Evolutionary conservation across 2,329 filamentous ascomycete species (phyloP).

Genomic region (Alternaria sp.): DNA sequence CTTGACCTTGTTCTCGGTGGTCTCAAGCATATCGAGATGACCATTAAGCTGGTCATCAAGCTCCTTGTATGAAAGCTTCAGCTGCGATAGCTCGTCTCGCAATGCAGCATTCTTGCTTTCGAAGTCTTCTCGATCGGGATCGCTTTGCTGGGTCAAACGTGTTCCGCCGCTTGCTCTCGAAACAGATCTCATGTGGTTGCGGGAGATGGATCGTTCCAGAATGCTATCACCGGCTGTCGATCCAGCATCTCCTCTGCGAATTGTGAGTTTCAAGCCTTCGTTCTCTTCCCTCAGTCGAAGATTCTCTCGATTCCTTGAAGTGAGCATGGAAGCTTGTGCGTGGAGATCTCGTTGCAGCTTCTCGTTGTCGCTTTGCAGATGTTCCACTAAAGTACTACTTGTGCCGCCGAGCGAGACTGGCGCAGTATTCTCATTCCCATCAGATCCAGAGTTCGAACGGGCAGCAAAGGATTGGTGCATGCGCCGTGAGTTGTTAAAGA

Average conservation of each 20-base stretch:
- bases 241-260: conserved; percentile 70
- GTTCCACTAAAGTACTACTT: conserved; percentile 78
- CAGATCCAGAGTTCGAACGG: conserved; percentile 49
- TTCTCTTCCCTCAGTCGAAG: conserved; percentile 96
- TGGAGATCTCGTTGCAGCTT: conserved; percentile 90
- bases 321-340: conserved; percentile 96
- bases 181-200: conserved; percentile 74
- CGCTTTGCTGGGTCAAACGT: conserved; percentile 68
- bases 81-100: conserved; percentile 83
- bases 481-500: conserved; percentile 49
- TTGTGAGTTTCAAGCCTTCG: conserved; percentile 90
- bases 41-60: conserved; percentile 82
- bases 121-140: conserved; percentile 75
- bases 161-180: conserved; percentile 69
- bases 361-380: conserved; percentile 88
- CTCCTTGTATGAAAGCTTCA: conserved; percentile 89
- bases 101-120: conserved; percentile 84
- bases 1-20: conserved; percentile 62
- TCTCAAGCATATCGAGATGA: conserved; percentile 79
- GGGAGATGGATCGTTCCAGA: conserved; percentile 90
- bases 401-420: conserved; percentile 44
- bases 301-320: conserved; percentile 92
- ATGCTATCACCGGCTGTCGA: conserved; percentile 82
- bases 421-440: conserved; percentile 44
- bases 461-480: conserved; percentile 47